phyloP scores from a whole-genome alignment of 371 early-diverging fungal genomes.

The Mucor plumbeus region DNA sequence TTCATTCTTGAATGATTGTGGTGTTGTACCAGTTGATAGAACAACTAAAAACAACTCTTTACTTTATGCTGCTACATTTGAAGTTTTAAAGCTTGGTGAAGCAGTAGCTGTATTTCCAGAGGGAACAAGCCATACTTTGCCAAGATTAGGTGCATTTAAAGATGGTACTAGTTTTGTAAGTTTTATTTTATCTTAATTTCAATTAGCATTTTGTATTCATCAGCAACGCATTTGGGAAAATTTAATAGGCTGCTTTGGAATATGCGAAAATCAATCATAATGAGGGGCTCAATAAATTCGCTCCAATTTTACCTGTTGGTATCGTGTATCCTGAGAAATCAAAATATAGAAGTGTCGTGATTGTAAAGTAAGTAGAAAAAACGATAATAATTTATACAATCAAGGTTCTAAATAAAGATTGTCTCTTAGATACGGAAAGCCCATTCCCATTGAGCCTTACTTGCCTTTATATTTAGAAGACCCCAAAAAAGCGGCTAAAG shows the following conservation, averaged over 20 bases:
- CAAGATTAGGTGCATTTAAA: conserved; percentile 47
- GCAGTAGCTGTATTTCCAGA: conserved; percentile 66
- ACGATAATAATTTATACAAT: background rate
- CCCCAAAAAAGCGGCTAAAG: conserved; percentile 54
- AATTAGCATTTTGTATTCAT: background rate
- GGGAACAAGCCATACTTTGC: conserved; percentile 60
- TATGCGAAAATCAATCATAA: conserved; percentile 49
- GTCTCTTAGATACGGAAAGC: conserved; percentile 51
- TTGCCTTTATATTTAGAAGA: conserved; percentile 50
- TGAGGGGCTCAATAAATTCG: conserved; percentile 33
- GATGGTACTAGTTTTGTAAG: conserved; percentile 59
- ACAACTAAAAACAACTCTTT: conserved; percentile 57
- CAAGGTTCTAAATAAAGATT: background rate
- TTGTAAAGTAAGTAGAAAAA: conserved; percentile 48
- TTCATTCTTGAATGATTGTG: conserved; percentile 47
- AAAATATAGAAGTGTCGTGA: conserved; percentile 58
- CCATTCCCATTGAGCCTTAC: conserved; percentile 55
- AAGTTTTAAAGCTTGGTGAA: conserved; percentile 53
- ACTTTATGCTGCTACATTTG: conserved; percentile 54
- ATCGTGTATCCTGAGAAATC: conserved; percentile 64
- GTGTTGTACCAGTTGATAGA: conserved; percentile 65
- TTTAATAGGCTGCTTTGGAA: conserved; percentile 52
- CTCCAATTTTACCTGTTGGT: conserved; percentile 56
- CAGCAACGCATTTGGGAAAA: background rate
- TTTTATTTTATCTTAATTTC: background rate